A percentile compares a stretch with the other conserved stretches of the same genome.
phyloP scores from a whole-genome alignment of 1,284 basidiomycete species.

The Phlebopus sp. region DNA sequence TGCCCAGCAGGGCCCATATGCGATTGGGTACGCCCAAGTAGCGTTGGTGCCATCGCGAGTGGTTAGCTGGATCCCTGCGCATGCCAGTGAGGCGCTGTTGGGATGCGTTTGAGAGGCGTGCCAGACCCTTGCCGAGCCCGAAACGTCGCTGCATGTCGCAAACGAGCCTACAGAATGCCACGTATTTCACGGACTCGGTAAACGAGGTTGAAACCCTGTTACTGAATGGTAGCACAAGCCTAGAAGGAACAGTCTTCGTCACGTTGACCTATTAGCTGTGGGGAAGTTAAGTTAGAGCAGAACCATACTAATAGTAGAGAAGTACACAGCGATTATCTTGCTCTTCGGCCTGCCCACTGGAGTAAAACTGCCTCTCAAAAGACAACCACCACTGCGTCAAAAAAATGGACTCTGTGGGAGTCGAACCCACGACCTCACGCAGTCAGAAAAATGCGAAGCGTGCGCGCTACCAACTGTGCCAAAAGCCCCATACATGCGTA shows the following conservation, averaged over 20 bases:
- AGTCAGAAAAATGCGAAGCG: conserved; percentile 31
- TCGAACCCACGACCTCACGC: conserved; percentile 39
- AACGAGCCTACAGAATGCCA: background rate
- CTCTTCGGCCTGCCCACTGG: too few relatives aligned
- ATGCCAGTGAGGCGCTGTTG: conserved; percentile 38
- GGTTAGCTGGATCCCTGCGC: conserved; percentile 37
- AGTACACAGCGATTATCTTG: too few relatives aligned
- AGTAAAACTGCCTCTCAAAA: too few relatives aligned
- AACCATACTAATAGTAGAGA: too few relatives aligned
- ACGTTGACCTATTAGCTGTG: too few relatives aligned
- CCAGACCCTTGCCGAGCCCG: conserved; percentile 41
- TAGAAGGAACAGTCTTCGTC: too few relatives aligned
- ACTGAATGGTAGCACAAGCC: too few relatives aligned
- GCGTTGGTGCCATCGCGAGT: conserved; percentile 52
- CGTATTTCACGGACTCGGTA: too few relatives aligned
- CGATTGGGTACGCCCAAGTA: conserved; percentile 62
- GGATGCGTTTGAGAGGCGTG: conserved; percentile 52
- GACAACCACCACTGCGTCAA: too few relatives aligned
- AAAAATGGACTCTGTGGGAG: conserved; percentile 37
- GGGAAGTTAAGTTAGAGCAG: too few relatives aligned
- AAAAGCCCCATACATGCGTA: conserved; percentile 28
- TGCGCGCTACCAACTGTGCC: conserved; percentile 41
- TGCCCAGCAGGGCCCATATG: conserved; percentile 66
- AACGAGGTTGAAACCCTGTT: too few relatives aligned
- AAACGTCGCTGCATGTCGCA: conserved; percentile 56